These are phyloP conservation scores for Hymenoscyphus salicellus DNA, from an alignment of 2,329 filamentous ascomycete genomes.

Conservation along the genomic window DNA sequence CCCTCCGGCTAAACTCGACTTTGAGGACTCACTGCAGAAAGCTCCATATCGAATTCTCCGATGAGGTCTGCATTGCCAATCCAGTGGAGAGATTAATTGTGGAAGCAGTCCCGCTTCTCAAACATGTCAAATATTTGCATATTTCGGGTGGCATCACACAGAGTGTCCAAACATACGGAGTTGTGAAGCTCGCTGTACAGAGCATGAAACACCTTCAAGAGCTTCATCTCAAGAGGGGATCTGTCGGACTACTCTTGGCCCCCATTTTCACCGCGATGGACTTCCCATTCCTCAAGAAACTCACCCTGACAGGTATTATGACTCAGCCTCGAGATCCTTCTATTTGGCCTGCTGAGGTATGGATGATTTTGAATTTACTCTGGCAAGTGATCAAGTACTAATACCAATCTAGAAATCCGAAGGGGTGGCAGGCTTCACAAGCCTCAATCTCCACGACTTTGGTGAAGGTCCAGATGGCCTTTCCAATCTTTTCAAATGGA, in stretches of 20 bases:
- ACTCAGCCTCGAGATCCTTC: conserved; percentile 2
- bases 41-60: not conserved
- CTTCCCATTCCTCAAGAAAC: conserved; percentile 1
- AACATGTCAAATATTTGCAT: not conserved
- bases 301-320: not conserved
- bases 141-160: conserved; percentile 4
- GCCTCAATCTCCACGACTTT: not conserved
- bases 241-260: not conserved
- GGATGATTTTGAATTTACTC: not conserved
- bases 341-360: conserved; percentile 4
- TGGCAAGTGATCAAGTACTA: not conserved
- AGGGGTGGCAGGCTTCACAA: not conserved
- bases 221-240: not conserved
- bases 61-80: not conserved
- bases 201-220: conserved; percentile 2
- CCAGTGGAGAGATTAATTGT: not conserved
- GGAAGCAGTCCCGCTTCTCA: not conserved
- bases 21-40: not conserved
- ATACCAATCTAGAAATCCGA: not conserved
- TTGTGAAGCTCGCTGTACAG: conserved; percentile 3
- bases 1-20: not conserved
- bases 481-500: not conserved
- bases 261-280: not conserved
- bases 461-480: not conserved
- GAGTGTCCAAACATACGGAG: not conserved